Conservation (phyloP, 164 flowering plant genomes). For the Vitis riparia region DNA sequence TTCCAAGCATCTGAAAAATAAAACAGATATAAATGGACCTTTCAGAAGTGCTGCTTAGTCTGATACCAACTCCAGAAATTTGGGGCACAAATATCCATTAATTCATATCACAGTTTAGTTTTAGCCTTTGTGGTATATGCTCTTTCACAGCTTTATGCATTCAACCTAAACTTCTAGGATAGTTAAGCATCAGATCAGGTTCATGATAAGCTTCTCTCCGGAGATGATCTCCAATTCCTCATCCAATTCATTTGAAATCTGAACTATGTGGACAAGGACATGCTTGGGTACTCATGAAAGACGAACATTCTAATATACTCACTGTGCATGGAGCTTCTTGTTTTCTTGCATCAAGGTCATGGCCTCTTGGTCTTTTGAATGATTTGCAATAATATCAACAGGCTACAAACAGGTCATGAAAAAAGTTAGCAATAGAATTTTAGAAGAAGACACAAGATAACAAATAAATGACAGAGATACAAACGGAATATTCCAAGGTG, state of each 20-base stretch:
- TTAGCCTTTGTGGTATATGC: not conserved
- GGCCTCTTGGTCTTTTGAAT: slow-evolving; percentile 30
- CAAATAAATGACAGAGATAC: not conserved
- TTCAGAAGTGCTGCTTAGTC: not conserved
- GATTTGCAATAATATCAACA: slow-evolving; percentile 21
- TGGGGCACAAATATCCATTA: not conserved
- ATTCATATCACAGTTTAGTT: not conserved
- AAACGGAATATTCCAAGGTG: not conserved
- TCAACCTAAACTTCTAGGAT: not conserved
- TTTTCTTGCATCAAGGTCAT: slow-evolving; percentile 48
- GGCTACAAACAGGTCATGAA: slow-evolving; percentile 28
- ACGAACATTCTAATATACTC: slow-evolving; percentile 24
- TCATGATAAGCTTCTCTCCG: not conserved
- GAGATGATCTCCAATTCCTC: not conserved
- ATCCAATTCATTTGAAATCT: not conserved
- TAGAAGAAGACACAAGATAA: not conserved
- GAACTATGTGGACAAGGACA: not conserved
- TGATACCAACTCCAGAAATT: too few relatives aligned
- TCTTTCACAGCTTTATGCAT: not conserved
- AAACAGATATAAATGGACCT: not conserved
- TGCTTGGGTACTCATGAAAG: not conserved
- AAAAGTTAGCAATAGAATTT: not conserved
- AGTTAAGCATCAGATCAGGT: not conserved
- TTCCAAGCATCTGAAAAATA: slow-evolving; percentile 52
- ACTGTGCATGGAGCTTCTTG: slow-evolving; percentile 62